These are phyloP conservation scores for Phytophthora pseudosyringae DNA, from an alignment of 352 stramenopile species.

Conservation along the genomic window DNA sequence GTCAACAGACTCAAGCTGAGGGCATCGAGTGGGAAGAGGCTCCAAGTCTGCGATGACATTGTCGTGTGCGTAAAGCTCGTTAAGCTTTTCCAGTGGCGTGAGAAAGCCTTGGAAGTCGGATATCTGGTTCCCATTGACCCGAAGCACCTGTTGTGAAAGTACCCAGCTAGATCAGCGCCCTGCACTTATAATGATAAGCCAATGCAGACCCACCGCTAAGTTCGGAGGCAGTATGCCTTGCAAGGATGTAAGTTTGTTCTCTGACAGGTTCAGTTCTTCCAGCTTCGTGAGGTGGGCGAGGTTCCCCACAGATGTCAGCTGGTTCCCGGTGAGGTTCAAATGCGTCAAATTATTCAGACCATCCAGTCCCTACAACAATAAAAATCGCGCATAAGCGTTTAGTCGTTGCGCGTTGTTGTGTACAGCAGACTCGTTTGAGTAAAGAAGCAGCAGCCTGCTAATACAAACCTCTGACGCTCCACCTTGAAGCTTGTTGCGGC, in stretches of 20 bases:
- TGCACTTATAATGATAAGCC: not conserved
- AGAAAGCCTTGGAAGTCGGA: constrained; percentile 48
- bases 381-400: not conserved
- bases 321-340: constrained; percentile 72
- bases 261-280: constrained; percentile 72
- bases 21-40: constrained; percentile 38
- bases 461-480: constrained; percentile 47
- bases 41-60: constrained; percentile 53
- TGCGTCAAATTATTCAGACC: constrained; percentile 59
- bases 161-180: not conserved
- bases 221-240: constrained; percentile 58
- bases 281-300: constrained; percentile 72
- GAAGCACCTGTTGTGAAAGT: constrained; percentile 44
- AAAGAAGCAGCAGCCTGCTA: no score
- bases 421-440: no score
- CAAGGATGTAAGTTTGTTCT: constrained; percentile 64
- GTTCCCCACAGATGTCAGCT: constrained; percentile 59
- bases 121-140: constrained; percentile 58
- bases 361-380: constrained; percentile 52
- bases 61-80: constrained; percentile 73
- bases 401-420: not conserved
- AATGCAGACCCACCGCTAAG: constrained; percentile 39
- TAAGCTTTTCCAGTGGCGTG: constrained; percentile 48
- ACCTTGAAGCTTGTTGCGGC: constrained; percentile 59
- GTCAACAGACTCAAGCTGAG: constrained; percentile 76